Percentiles rank a stretch among this genome's conserved stretches.
These are phyloP conservation scores for Xerocomus potaroensis DNA, from an alignment of 768 basidiomycete genomes.

Conservation along the genomic window DNA sequence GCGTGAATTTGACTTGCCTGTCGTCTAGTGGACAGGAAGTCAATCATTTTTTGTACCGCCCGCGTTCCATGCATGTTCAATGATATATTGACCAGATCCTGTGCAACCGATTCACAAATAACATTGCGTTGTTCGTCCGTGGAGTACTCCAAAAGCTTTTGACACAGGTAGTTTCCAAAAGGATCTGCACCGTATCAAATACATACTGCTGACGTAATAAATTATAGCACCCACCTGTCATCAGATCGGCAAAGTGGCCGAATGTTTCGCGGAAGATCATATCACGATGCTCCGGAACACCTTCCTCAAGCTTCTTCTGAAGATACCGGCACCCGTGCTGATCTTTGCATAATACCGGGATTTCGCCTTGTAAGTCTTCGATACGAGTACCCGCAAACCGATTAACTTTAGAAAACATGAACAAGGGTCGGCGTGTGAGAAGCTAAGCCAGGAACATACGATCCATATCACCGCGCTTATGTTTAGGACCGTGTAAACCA, in stretches of 20 bases:
- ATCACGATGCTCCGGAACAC: constrained; percentile 91
- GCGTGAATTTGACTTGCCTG: constrained; percentile 59
- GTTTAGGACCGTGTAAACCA: constrained; percentile 87
- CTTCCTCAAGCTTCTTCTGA: constrained; percentile 98
- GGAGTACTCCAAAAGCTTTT: constrained; percentile 94
- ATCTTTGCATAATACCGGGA: constrained; percentile 92
- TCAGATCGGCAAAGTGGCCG: constrained; percentile 94
- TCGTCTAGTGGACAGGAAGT: constrained; percentile 92
- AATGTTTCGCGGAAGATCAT: constrained; percentile 99
- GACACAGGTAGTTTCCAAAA: constrained; percentile 98
- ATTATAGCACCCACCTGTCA: constrained; percentile 67
- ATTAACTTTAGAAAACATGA: constrained; percentile 57
- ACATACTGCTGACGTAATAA: neutral
- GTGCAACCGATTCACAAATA: constrained; percentile 96
- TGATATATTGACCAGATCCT: constrained; percentile 96
- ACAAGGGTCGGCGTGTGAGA: neutral
- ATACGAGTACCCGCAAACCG: constrained; percentile 94
- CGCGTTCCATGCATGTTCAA: constrained; percentile 99
- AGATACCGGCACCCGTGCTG: constrained; percentile 98
- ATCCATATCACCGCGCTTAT: constrained; percentile 91
- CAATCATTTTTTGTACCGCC: constrained; percentile 99
- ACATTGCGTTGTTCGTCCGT: constrained; percentile 96
- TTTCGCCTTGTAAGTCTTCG: constrained; percentile 94
- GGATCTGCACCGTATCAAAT: constrained; percentile 60
- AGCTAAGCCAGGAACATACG: constrained; percentile 55